Evolutionary conservation across 305 asterid species (phyloP).

Genomic region (Fraxinus paxiana): DNA sequence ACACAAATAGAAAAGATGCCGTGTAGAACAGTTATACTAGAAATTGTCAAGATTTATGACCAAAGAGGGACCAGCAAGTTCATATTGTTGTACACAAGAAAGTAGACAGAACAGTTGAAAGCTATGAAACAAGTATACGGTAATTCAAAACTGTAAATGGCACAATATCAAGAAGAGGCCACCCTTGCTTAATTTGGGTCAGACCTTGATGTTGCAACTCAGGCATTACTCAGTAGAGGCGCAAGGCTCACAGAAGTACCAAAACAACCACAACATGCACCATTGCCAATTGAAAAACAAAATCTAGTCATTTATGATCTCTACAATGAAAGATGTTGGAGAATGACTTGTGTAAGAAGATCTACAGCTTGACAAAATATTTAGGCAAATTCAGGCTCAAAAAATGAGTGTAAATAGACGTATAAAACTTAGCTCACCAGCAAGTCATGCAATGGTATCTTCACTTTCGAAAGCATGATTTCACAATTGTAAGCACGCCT

Average conservation of each 20-base stretch:
- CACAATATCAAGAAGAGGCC: not conserved
- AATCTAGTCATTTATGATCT: not conserved
- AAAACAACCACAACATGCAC: not conserved
- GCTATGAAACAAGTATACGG: not conserved
- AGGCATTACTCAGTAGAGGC: not conserved
- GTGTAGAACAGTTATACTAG: not conserved
- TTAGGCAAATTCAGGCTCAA: constrained; percentile 6
- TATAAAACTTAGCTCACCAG: constrained; percentile 55
- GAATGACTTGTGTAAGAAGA: not conserved
- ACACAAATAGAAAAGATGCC: not conserved
- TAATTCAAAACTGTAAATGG: not conserved
- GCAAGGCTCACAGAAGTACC: not conserved
- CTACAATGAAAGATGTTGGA: not conserved
- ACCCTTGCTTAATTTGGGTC: not conserved
- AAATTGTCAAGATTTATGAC: not conserved
- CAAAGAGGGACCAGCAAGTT: not conserved
- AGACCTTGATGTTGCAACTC: not conserved
- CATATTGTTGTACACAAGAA: not conserved
- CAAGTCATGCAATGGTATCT: constrained; percentile 74
- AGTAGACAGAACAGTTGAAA: not conserved
- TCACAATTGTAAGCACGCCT: constrained; percentile 98
- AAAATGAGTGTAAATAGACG: constrained; percentile 16
- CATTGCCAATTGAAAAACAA: not conserved
- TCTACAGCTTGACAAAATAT: constrained; percentile 12
- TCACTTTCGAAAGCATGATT: constrained; percentile 92